These are phyloP conservation scores for Nicotiana sylvestris DNA, from an alignment of 257 asterid genomes.

Conservation along the genomic window DNA sequence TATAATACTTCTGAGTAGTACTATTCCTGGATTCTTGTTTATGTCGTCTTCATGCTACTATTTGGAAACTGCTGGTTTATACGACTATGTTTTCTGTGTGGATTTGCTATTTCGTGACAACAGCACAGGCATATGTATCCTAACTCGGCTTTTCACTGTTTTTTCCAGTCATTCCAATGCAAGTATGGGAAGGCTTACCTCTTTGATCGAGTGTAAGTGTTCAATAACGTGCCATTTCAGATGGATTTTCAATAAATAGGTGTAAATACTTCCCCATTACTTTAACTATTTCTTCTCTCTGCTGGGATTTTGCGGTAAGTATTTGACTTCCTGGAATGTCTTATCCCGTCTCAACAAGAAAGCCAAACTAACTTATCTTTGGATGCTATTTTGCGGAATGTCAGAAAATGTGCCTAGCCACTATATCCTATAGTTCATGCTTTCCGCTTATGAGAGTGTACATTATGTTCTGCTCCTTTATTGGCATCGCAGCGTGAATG, in stretches of 20 bases:
- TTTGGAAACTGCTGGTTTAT: background rate
- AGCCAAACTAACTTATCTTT: background rate
- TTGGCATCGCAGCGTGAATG: constrained; percentile 48
- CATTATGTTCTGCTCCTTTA: background rate
- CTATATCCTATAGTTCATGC: background rate
- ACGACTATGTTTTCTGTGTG: background rate
- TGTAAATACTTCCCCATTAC: background rate
- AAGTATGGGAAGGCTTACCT: constrained; percentile 83
- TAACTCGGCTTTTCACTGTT: constrained; percentile 27
- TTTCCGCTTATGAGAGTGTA: background rate
- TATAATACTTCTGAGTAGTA: background rate
- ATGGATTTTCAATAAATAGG: background rate
- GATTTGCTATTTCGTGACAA: background rate
- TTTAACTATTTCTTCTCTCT: background rate
- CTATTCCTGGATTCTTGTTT: background rate
- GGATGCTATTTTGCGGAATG: background rate
- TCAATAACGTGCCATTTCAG: constrained; percentile 6
- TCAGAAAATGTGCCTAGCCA: background rate
- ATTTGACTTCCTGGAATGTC: background rate
- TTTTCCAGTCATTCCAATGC: constrained; percentile 62
- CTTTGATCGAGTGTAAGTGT: constrained; percentile 62
- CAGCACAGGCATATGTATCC: constrained; percentile 11
- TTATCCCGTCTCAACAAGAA: background rate
- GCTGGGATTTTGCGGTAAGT: background rate
- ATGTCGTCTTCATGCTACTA: background rate